Evolutionary conservation across 768 basidiomycete species (phyloP).

Genomic region (Mycena amicta): DNA sequence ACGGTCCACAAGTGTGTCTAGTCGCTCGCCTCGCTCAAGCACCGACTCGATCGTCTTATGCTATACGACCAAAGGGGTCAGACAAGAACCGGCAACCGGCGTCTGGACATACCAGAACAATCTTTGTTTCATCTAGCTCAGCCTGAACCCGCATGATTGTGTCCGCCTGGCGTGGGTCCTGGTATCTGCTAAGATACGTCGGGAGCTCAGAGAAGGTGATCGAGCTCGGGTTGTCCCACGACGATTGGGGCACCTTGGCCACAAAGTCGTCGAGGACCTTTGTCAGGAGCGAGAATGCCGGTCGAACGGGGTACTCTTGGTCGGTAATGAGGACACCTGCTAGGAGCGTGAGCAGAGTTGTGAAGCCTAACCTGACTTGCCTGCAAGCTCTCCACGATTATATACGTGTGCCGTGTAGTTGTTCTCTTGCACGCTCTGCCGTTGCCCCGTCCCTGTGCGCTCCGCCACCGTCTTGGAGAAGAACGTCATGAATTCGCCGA

Average conservation of each 20-base stretch:
- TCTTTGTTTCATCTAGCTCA: constrained; percentile 99
- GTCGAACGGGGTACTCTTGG: constrained; percentile 94
- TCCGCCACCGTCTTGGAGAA: constrained; percentile 92
- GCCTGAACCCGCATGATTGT: constrained; percentile 98
- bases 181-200: constrained; percentile 86
- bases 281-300: constrained; percentile 92
- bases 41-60: constrained; percentile 99
- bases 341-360: constrained; percentile 8
- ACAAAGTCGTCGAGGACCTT: constrained; percentile 94
- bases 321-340: constrained; percentile 91
- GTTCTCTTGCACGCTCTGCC: constrained; percentile 94
- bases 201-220: constrained; percentile 80
- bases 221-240: constrained; percentile 63
- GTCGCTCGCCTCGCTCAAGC: constrained; percentile 92
- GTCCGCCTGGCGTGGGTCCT: constrained; percentile 96
- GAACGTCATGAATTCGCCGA: constrained; percentile 92
- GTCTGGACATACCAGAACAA: constrained; percentile 74
- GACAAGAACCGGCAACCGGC: background rate
- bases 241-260: constrained; percentile 71
- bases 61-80: constrained; percentile 44
- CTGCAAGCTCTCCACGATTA: constrained; percentile 83
- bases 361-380: constrained; percentile 30
- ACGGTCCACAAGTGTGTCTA: constrained; percentile 93
- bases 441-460: constrained; percentile 82
- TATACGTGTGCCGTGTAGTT: constrained; percentile 92